Evolutionary conservation across 768 basidiomycete genomes (phyloP), one percentile per base, ranked within the genome.

Genomic region (Dacryopinax spathularia): DNA sequence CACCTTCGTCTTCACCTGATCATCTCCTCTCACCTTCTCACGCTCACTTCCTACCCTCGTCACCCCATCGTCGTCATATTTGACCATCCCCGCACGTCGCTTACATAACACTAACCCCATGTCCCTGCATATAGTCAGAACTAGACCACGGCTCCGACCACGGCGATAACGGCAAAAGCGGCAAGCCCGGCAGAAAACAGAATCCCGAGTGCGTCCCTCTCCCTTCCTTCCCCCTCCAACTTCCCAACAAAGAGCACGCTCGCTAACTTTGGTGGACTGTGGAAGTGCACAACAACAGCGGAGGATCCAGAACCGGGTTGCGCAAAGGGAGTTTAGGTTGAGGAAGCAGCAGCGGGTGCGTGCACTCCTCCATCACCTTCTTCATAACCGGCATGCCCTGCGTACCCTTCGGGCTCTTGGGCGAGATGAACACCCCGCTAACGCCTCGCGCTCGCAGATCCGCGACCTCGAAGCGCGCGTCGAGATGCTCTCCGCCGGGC

Each of bases 401-500:
- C 39, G 43, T 43, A 20, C 60, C 62, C 33, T 34, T 62, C 9
- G 20, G 33, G 35, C 10, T 25, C 33, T 33, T 60, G n/a, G n/a
- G n/a, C 5, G 22, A 34, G 34, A 61, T 31, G 22, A 9, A 33
- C 41, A 56, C 65, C 39, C 29, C 43, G 20, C 60, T 65, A 33
- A 33, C 34, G 63, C 66, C 44, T 48, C 35, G 62, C 20, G 62
- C 48, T 31, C 37, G 60, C 69, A 96, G 90, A 93, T 96, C 73
- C 89, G 92, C 22, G 93, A 96, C 75, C 83, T 96, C 35, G 93
- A 96, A 76, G 92, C 92, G 20, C 84, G 89, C 44, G 91, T 96
- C n/a, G 92, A 94, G 74, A 85, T 96, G 7, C 81, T 96, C 18
- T 95, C 92, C 4, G 91, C 90, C 20, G 89, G 89, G 39, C 86